Conservation (phyloP, 2,329 filamentous ascomycete species). For the Lachnellula occidentalis region DNA sequence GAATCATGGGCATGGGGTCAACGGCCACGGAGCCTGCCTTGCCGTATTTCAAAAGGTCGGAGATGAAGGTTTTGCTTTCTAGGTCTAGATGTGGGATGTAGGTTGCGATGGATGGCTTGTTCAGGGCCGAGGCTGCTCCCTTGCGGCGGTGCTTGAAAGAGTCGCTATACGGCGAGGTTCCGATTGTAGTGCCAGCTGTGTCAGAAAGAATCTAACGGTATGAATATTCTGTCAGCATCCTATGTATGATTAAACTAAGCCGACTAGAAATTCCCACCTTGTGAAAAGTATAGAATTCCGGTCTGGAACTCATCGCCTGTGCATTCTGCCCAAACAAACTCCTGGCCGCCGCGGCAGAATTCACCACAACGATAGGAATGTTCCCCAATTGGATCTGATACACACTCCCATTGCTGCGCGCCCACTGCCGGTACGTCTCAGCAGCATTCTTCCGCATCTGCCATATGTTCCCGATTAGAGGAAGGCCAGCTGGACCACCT, state of each 20-base stretch:
- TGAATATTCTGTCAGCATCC: constrained; percentile 34
- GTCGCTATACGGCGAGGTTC: constrained; percentile 61
- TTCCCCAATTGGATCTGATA: constrained; percentile 56
- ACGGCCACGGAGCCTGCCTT: constrained; percentile 47
- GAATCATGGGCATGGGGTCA: constrained; percentile 64
- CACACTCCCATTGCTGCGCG: constrained; percentile 43
- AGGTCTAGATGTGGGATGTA: constrained; percentile 58
- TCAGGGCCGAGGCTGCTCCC: constrained; percentile 59
- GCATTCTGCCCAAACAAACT: constrained; percentile 47
- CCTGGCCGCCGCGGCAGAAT: constrained; percentile 46
- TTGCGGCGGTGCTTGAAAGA: constrained; percentile 59
- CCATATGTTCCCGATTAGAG: constrained; percentile 49
- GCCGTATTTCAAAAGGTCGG: constrained; percentile 54
- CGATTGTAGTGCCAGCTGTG: constrained; percentile 62
- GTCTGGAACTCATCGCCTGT: constrained; percentile 49
- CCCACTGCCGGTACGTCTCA: constrained; percentile 51
- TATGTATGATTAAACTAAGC: constrained; percentile 25
- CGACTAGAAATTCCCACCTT: constrained; percentile 35
- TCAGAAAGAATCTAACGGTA: constrained; percentile 43
- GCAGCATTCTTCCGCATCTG: constrained; percentile 51
- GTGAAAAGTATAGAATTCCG: constrained; percentile 55
- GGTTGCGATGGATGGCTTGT: constrained; percentile 57
- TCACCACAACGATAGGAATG: constrained; percentile 50
- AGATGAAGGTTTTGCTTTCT: constrained; percentile 57
- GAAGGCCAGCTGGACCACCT: constrained; percentile 44